These are phyloP conservation scores for Shiraia bambusicola DNA, from an alignment of 2,329 filamentous ascomycete species.

Conservation along the genomic window DNA sequence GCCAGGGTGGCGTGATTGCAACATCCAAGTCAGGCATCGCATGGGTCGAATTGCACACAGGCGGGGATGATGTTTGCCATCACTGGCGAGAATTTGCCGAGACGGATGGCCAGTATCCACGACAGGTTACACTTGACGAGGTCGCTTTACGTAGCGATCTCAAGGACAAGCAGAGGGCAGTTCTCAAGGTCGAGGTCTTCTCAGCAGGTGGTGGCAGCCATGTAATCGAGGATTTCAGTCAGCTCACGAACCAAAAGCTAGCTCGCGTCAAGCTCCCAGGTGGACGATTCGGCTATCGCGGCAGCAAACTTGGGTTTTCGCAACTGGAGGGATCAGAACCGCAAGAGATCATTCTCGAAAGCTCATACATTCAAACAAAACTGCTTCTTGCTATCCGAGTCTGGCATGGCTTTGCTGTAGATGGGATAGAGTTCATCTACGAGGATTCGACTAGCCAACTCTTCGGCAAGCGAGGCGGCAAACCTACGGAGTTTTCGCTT, in stretches of 20 bases:
- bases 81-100: constrained; percentile 79
- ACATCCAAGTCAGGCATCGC: constrained; percentile 80
- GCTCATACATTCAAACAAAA: constrained; percentile 63
- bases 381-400: constrained; percentile 73
- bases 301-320: constrained; percentile 72
- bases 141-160: constrained; percentile 74
- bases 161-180: constrained; percentile 69
- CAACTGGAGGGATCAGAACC: constrained; percentile 69
- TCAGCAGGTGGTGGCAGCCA: constrained; percentile 74
- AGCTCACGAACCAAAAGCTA: constrained; percentile 65
- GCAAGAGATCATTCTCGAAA: constrained; percentile 74
- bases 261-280: constrained; percentile 74
- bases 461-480: constrained; percentile 79
- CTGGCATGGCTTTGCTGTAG: constrained; percentile 74
- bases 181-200: constrained; percentile 71
- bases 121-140: constrained; percentile 74
- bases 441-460: constrained; percentile 82
- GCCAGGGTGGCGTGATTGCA: constrained; percentile 74
- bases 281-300: constrained; percentile 72
- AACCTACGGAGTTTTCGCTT: constrained; percentile 72
- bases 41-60: constrained; percentile 78
- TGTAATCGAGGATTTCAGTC: constrained; percentile 74
- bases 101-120: constrained; percentile 61
- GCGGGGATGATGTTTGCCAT: constrained; percentile 78
- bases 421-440: constrained; percentile 90